Conservation (phyloP, 495 filamentous ascomycete species). For the Tuber umbilicatum region DNA sequence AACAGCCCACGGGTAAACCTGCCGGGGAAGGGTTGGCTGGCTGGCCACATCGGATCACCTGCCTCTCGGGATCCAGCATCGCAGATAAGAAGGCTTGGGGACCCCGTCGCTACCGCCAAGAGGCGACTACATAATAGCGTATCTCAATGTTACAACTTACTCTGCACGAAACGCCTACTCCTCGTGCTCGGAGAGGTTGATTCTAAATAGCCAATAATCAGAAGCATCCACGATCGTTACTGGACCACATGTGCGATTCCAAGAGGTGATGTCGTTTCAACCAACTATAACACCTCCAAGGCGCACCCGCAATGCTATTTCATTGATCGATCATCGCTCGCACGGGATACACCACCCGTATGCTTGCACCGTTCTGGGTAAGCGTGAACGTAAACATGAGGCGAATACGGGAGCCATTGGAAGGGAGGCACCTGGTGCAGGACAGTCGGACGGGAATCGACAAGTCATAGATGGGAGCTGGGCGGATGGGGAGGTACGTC, state of each 20-base stretch:
- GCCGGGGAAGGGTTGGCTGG: background rate
- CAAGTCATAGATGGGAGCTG: background rate
- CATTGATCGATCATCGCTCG: background rate
- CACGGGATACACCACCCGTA: background rate
- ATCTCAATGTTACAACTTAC: background rate
- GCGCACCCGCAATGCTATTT: background rate
- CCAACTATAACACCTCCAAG: background rate
- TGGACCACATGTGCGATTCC: conserved; percentile 3
- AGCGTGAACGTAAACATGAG: background rate
- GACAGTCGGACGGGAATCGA: background rate
- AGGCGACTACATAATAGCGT: background rate
- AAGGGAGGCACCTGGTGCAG: background rate
- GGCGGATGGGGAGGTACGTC: background rate
- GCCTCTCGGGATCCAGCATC: background rate
- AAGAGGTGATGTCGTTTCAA: background rate
- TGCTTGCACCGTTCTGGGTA: background rate
- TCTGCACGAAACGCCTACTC: background rate
- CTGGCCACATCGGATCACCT: background rate
- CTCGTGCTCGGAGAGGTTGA: background rate
- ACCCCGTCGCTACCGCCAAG: background rate
- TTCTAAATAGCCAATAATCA: background rate
- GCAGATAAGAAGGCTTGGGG: background rate
- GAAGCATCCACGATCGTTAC: background rate
- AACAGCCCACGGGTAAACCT: background rate
- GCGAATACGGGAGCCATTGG: background rate